phyloP scores from a whole-genome alignment of 1,284 basidiomycete genomes.

The Farysia itapuensis region DNA sequence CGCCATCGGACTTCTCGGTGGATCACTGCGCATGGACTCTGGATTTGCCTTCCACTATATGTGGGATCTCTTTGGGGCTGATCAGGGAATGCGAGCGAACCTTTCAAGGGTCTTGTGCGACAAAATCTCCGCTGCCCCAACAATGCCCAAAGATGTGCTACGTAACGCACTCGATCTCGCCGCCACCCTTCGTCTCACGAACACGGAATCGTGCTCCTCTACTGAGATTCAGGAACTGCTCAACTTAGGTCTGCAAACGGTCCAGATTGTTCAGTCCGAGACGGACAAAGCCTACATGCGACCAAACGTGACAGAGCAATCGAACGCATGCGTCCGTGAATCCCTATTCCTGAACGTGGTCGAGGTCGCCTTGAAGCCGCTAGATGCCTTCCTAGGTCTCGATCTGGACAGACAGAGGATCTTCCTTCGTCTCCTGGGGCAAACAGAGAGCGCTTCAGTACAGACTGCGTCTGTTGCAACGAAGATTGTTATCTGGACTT shows the following conservation, averaged over 20 bases:
- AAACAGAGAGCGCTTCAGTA: conserved; percentile 5
- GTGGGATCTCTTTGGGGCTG: conserved; percentile 35
- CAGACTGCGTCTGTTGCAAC: conserved; percentile 18
- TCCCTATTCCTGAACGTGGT: conserved; percentile 13
- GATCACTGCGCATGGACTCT: conserved; percentile 28
- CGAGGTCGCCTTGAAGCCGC: conserved; percentile 19
- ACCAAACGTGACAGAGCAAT: too few relatives aligned
- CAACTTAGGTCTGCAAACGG: conserved; percentile 20
- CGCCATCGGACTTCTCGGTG: conserved; percentile 21
- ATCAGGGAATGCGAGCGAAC: conserved; percentile 28
- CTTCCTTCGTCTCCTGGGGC: conserved; percentile 19
- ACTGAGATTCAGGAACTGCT: conserved; percentile 14
- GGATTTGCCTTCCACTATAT: conserved; percentile 42
- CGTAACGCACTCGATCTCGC: conserved; percentile 43
- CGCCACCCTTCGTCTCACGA: conserved; percentile 27
- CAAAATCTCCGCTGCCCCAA: conserved; percentile 5
- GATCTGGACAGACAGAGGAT: conserved; percentile 1
- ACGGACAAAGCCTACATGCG: conserved; percentile 8
- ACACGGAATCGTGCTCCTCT: conserved; percentile 18
- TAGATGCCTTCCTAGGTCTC: conserved; percentile 2
- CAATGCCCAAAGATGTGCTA: conserved; percentile 31
- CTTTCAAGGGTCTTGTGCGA: conserved; percentile 27
- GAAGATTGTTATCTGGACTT: conserved; percentile 20
- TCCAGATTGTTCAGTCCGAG: conserved; percentile 16
- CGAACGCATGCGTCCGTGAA: conserved; percentile 3